Evolutionary conservation across 1,139 yeast species (phyloP).

Genomic region (Yarrowia galli): DNA sequence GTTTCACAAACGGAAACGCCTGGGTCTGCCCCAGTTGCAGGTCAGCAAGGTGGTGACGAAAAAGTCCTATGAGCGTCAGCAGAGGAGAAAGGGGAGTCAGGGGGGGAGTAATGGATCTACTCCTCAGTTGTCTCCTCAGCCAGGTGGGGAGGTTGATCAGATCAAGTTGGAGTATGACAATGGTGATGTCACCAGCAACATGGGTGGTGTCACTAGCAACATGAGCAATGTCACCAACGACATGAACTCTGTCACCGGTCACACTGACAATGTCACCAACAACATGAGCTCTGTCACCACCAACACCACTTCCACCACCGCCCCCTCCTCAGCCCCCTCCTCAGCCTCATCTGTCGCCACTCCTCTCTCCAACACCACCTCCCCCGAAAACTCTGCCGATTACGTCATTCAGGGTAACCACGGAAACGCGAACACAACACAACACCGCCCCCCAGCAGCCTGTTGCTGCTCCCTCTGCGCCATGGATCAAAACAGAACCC

Average conservation of each 20-base stretch:
- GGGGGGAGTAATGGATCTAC: conserved; percentile 4
- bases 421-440: too few species aligned
- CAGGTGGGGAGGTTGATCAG: neutral
- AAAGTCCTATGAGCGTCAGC: conserved; percentile 34
- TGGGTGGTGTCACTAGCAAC: neutral
- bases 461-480: neutral
- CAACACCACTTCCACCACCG: neutral
- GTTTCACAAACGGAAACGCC: conserved; percentile 30
- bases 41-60: conserved; percentile 39
- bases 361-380: neutral
- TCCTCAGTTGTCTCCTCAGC: conserved; percentile 1
- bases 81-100: neutral
- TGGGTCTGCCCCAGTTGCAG: conserved; percentile 30
- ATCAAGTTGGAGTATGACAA: neutral
- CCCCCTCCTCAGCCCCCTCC: neutral
- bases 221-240: neutral
- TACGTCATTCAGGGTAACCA: conserved; percentile 10
- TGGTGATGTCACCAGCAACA: neutral
- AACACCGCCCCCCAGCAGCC: too few species aligned
- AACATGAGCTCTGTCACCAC: too few species aligned
- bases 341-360: neutral
- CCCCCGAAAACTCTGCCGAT: conserved; percentile 3
- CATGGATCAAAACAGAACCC: conserved; percentile 25
- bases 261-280: neutral
- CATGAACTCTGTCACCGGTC: too few species aligned